Conservation (phyloP, 2,329 filamentous ascomycete species). For the Penicillium expansum region DNA sequence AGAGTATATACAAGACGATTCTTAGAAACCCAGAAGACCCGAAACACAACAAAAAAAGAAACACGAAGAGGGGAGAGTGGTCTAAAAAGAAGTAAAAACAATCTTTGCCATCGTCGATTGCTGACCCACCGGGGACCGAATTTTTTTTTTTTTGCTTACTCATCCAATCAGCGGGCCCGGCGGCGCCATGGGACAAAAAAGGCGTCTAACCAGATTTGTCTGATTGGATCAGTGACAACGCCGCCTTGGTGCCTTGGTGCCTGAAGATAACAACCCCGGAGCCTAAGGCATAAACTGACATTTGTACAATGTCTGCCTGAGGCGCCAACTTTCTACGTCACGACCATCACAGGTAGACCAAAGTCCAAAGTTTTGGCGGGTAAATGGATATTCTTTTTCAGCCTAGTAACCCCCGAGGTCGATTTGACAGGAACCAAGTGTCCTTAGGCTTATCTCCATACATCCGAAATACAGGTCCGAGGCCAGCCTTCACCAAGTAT, state of each 20-base stretch:
- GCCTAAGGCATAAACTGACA: not conserved
- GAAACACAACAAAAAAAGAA: conserved; percentile 6
- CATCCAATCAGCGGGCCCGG: conserved; percentile 8
- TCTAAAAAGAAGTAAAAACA: conserved; percentile 1
- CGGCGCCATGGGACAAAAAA: conserved; percentile 4
- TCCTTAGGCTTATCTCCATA: not conserved
- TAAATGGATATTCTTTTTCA: conserved; percentile 1
- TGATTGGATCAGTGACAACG: not conserved
- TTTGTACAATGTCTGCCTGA: not conserved
- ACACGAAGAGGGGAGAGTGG: conserved; percentile 13
- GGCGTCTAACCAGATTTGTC: not conserved
- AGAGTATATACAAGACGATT: conserved; percentile 8
- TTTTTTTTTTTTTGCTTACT: conserved; percentile 12
- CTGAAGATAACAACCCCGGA: no score
- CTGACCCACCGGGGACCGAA: conserved; percentile 3
- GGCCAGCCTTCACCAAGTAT: not conserved
- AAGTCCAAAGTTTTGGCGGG: not conserved
- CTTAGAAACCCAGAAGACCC: conserved; percentile 4
- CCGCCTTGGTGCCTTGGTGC: not conserved
- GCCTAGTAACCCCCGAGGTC: not conserved
- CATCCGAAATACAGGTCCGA: not conserved
- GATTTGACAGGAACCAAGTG: not conserved
- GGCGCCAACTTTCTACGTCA: not conserved
- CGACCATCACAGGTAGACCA: not conserved
- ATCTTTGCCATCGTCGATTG: conserved; percentile 8